These are phyloP conservation scores for Tylopilus subfusipes DNA, from an alignment of 768 basidiomycete genomes.

Conservation along the genomic window DNA sequence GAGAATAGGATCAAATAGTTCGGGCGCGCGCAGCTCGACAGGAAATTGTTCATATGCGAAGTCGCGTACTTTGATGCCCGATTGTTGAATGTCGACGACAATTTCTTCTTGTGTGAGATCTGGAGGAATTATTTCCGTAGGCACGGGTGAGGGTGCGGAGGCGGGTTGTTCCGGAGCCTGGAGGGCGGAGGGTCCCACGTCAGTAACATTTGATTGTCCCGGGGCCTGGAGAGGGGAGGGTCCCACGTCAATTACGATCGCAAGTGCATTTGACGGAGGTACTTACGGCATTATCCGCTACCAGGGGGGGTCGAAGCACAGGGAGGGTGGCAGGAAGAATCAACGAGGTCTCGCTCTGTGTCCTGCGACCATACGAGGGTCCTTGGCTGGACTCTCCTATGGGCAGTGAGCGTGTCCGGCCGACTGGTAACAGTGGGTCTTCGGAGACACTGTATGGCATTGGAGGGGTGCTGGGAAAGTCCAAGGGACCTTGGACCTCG, in stretches of 20 bases:
- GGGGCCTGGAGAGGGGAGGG: constrained; percentile 1
- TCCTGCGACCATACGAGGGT: constrained; percentile 18
- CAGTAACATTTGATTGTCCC: constrained; percentile 1
- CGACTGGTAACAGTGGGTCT: constrained; percentile 6
- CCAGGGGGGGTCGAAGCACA: constrained; percentile 2
- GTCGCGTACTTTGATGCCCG: constrained; percentile 32
- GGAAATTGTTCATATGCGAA: constrained; percentile 27
- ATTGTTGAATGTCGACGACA: constrained; percentile 28
- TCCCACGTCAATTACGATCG: constrained; percentile 3
- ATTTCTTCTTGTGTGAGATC: constrained; percentile 35
- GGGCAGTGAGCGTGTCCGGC: constrained; percentile 21
- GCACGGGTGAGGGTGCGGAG: constrained; percentile 31
- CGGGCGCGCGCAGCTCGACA: constrained; percentile 16
- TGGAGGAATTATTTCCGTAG: constrained; percentile 32
- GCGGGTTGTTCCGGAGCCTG: constrained; percentile 12
- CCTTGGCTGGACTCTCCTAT: constrained; percentile 25
- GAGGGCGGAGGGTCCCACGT: not conserved
- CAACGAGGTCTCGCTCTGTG: constrained; percentile 26
- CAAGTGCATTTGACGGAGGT: not conserved
- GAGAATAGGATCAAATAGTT: constrained; percentile 32
- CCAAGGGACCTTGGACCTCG: constrained; percentile 22
- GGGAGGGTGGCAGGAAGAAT: constrained; percentile 9
- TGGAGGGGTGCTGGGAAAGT: constrained; percentile 11
- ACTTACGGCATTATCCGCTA: constrained; percentile 29
- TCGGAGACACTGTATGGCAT: constrained; percentile 9